Percentiles rank a stretch among this genome's conserved stretches.
Conservation (phyloP, 768 basidiomycete species). For the Agrocybe praecox region DNA sequence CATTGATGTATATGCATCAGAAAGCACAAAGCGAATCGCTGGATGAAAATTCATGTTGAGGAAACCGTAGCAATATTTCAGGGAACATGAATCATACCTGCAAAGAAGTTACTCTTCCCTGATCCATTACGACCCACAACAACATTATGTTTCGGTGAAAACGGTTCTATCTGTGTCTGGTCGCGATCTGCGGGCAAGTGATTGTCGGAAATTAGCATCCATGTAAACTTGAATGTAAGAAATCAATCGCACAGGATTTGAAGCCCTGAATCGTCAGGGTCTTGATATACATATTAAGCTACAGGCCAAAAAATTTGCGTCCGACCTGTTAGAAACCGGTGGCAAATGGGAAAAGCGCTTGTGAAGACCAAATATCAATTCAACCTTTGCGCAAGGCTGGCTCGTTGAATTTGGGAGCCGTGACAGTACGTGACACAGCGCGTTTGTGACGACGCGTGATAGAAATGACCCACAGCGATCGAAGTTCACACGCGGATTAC, state of each 20-base stretch:
- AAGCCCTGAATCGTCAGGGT: slow-evolving; percentile 93
- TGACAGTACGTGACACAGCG: background rate
- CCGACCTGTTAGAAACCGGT: background rate
- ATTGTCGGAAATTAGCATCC: slow-evolving; percentile 4
- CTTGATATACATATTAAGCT: slow-evolving; percentile 72
- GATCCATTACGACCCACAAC: slow-evolving; percentile 97
- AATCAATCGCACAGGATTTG: slow-evolving; percentile 79
- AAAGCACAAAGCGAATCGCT: slow-evolving; percentile 97
- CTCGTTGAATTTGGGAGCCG: background rate
- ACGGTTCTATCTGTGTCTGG: slow-evolving; percentile 92
- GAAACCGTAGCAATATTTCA: background rate
- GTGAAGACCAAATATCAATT: background rate
- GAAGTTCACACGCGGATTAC: no score
- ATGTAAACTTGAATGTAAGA: background rate
- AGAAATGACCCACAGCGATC: background rate
- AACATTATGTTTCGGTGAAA: slow-evolving; percentile 92
- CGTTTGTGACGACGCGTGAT: background rate
- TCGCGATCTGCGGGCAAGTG: slow-evolving; percentile 60
- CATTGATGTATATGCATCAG: slow-evolving; percentile 97
- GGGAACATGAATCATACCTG: slow-evolving; percentile 52
- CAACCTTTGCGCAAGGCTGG: background rate
- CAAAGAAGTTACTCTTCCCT: slow-evolving; percentile 99
- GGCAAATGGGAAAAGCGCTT: background rate
- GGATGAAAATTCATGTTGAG: background rate
- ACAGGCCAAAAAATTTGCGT: background rate